Conservation (phyloP, 225 moss, liverwort and hornwort genomes). For the Pleurozium schreberi region DNA sequence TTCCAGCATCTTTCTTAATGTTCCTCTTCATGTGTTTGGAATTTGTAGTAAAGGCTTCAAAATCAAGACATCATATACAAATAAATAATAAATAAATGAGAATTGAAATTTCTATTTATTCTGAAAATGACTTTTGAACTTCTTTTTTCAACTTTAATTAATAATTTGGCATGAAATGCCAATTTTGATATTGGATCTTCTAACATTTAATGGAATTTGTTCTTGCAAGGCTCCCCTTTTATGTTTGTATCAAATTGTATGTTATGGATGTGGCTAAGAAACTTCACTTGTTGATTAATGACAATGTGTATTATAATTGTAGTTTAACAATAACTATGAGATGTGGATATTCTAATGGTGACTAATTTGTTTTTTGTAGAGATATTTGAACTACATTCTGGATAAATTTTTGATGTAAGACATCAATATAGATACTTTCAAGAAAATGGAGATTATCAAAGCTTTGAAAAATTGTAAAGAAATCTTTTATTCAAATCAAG, state of each 20-base stretch:
- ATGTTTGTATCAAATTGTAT: not conserved
- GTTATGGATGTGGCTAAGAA: rapidly evolving
- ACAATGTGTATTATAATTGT: not conserved
- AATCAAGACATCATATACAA: not conserved
- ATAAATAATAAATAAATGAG: no score
- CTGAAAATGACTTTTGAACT: rapidly evolving
- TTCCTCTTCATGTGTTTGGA: no score
- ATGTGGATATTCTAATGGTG: not conserved
- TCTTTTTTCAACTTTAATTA: not conserved
- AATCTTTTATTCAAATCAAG: not conserved
- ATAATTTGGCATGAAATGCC: not conserved
- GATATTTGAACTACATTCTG: not conserved
- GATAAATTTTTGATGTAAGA: not conserved
- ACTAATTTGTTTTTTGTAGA: not conserved
- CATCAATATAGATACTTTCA: not conserved
- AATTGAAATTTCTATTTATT: not conserved
- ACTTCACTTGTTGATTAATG: not conserved
- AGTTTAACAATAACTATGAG: not conserved
- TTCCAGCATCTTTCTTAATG: no score
- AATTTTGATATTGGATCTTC: not conserved
- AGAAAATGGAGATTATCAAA: not conserved
- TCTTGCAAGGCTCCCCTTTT: not conserved
- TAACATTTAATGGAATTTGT: not conserved
- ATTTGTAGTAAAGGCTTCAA: not conserved
- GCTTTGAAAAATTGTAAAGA: not conserved